phyloP scores from a whole-genome alignment of 1,284 basidiomycete species.

The Boletus mariae region DNA sequence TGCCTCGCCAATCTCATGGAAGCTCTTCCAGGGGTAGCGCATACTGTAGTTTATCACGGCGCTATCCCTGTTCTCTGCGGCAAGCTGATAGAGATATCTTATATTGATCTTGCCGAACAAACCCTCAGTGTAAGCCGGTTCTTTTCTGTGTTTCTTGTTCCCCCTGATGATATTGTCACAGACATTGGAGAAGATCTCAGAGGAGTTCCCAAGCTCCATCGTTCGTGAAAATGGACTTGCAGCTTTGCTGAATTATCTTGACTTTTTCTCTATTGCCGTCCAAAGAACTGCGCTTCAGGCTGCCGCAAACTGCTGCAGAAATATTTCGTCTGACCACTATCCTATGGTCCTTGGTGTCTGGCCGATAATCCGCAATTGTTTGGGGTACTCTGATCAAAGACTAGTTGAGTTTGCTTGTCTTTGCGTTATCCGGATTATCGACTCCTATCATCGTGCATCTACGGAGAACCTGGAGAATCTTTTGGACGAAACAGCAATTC shows the following conservation, averaged over 20 bases:
- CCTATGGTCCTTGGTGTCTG: slow-evolving; percentile 85
- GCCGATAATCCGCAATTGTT: slow-evolving; percentile 88
- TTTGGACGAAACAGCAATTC: slow-evolving; percentile 79
- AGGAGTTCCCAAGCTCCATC: slow-evolving; percentile 91
- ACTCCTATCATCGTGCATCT: slow-evolving; percentile 83
- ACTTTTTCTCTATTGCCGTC: slow-evolving; percentile 96
- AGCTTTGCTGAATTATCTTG: slow-evolving; percentile 88
- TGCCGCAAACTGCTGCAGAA: slow-evolving; percentile 92
- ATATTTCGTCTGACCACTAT: slow-evolving; percentile 83
- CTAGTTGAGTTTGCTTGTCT: slow-evolving; percentile 92
- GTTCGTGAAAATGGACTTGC: slow-evolving; percentile 90
- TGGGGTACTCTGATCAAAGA: slow-evolving; percentile 88
- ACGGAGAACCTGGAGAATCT: slow-evolving; percentile 83
- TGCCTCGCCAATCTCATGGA: slow-evolving; percentile 97
- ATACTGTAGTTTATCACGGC: slow-evolving; percentile 92
- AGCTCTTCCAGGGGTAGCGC: slow-evolving; percentile 89
- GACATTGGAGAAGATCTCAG: slow-evolving; percentile 97
- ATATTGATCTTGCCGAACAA: slow-evolving; percentile 95
- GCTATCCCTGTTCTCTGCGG: slow-evolving; percentile 93
- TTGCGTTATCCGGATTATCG: slow-evolving; percentile 88
- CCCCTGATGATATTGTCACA: slow-evolving; percentile 36
- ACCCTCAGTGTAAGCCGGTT: slow-evolving; percentile 79
- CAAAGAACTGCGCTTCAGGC: slow-evolving; percentile 95
- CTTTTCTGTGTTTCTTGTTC: slow-evolving; percentile 8
- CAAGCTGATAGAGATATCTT: slow-evolving; percentile 92